Percentiles rank a stretch among this genome's conserved stretches.
Conservation (phyloP, 2,329 filamentous ascomycete species). For the Zymoseptoria brevis region DNA sequence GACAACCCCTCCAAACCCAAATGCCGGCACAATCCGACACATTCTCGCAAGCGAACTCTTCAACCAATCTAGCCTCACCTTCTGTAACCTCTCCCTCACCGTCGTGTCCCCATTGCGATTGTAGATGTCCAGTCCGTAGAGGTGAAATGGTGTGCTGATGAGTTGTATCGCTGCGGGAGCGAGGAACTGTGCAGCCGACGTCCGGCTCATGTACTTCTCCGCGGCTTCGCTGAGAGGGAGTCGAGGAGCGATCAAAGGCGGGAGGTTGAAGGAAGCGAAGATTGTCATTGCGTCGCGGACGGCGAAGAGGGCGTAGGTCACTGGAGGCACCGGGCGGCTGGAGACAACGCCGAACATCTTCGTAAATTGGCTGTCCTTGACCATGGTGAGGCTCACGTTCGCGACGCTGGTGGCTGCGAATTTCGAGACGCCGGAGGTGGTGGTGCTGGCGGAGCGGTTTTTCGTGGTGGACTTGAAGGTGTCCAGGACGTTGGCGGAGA, state of each 20-base stretch:
- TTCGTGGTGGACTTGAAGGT: slow-evolving; percentile 61
- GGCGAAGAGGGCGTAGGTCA: slow-evolving; percentile 72
- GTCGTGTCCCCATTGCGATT: slow-evolving; percentile 52
- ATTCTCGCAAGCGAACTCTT: slow-evolving; percentile 68
- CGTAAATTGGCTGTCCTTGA: slow-evolving; percentile 83
- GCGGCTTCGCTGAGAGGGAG: slow-evolving; percentile 43
- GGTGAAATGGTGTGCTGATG: slow-evolving; percentile 71
- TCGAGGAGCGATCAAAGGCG: slow-evolving; percentile 64
- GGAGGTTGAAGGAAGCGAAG: slow-evolving; percentile 86
- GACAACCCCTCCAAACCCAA: slow-evolving; percentile 79
- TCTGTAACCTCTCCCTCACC: slow-evolving; percentile 54
- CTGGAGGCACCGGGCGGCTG: slow-evolving; percentile 51
- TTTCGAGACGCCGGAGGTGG: slow-evolving; percentile 69
- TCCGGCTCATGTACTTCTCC: slow-evolving; percentile 44
- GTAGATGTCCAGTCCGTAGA: slow-evolving; percentile 79
- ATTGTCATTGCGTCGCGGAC: slow-evolving; percentile 80
- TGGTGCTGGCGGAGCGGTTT: slow-evolving; percentile 49
- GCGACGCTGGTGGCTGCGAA: slow-evolving; percentile 73
- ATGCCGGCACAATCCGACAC: slow-evolving; percentile 79
- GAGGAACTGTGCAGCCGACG: slow-evolving; percentile 62
- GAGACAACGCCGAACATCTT: slow-evolving; percentile 64
- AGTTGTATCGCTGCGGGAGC: slow-evolving; percentile 75
- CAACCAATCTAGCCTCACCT: slow-evolving; percentile 67
- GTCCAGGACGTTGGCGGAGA: slow-evolving; percentile 81
- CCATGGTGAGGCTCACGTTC: slow-evolving; percentile 78